Conservation (phyloP, 202 grass and related monocot species). For the Carex arenaria region DNA sequence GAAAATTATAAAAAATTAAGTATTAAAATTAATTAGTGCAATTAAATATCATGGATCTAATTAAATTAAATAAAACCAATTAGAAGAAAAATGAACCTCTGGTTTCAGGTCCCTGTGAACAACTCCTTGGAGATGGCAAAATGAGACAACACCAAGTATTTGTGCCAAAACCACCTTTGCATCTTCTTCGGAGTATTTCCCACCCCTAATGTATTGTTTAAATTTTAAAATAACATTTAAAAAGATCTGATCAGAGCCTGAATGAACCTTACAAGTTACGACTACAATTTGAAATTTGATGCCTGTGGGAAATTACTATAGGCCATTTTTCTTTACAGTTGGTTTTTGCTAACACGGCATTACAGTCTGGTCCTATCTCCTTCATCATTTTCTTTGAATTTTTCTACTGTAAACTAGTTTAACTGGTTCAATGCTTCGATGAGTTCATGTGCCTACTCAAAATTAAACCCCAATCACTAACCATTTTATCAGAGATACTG, state of each 20-base stretch:
- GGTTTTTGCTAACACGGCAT: neutral
- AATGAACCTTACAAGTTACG: neutral
- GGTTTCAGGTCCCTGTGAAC: conserved; percentile 98
- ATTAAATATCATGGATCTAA: conserved; percentile 11
- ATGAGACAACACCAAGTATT: conserved; percentile 88
- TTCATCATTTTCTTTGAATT: neutral
- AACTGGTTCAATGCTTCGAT: neutral
- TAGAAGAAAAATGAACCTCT: conserved; percentile 48
- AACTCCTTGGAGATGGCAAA: conserved; percentile 99
- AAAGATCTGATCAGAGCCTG: neutral
- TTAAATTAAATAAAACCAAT: conserved; percentile 11
- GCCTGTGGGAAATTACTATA: neutral
- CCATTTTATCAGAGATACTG: neutral
- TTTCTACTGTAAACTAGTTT: neutral
- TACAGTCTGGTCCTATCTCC: neutral
- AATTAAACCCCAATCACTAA: neutral
- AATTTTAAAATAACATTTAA: neutral
- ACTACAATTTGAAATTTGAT: neutral
- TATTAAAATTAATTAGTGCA: conserved; percentile 17
- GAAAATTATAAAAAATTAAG: neutral
- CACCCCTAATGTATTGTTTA: conserved; percentile 52
- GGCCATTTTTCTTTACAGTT: neutral
- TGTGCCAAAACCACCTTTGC: conserved; percentile 85
- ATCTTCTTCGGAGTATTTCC: conserved; percentile 98
- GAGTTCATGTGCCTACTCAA: neutral